A percentile compares a stretch with the other conserved stretches of the same genome.
Evolutionary conservation across 371 early-diverging fungal genomes (phyloP).

Genomic region (Zancudomyces culisetae): DNA sequence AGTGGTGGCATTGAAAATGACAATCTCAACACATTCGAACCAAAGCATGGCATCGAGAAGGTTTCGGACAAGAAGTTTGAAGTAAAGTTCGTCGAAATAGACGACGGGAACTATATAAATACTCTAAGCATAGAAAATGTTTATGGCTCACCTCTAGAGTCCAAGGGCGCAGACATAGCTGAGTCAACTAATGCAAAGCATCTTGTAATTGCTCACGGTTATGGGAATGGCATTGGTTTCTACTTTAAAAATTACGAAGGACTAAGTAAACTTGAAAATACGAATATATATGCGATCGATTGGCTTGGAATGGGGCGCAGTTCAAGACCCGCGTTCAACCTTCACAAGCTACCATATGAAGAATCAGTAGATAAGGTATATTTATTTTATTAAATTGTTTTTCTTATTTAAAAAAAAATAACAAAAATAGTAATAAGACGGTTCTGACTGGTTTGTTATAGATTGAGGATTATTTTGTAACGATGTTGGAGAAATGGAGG

Average conservation of each 20-base stretch:
- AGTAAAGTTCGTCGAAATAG: background rate
- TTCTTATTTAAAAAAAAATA: too few relatives aligned
- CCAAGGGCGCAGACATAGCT: background rate
- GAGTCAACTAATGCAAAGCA: conserved; percentile 5
- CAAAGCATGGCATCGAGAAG: too few relatives aligned
- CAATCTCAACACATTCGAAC: background rate
- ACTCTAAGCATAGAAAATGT: conserved; percentile 1
- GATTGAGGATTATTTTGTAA: conserved; percentile 75
- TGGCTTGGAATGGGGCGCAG: conserved; percentile 80
- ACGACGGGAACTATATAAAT: background rate
- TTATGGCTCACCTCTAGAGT: too few relatives aligned
- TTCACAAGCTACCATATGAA: conserved; percentile 8
- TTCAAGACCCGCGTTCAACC: conserved; percentile 46
- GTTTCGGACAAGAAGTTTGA: too few relatives aligned
- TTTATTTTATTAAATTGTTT: too few relatives aligned
- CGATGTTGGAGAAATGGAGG: conserved; percentile 82
- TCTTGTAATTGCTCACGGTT: conserved; percentile 79
- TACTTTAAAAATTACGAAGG: conserved; percentile 64
- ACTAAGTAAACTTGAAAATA: conserved; percentile 41
- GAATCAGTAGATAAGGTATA: conserved; percentile 1
- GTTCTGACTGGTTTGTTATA: background rate
- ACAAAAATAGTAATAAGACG: too few relatives aligned
- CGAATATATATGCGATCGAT: conserved; percentile 62
- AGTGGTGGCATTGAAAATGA: background rate
- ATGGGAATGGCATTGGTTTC: conserved; percentile 78